phyloP scores from a whole-genome alignment of 2,329 filamentous ascomycete genomes.

The Trichoderma pleuroti region DNA sequence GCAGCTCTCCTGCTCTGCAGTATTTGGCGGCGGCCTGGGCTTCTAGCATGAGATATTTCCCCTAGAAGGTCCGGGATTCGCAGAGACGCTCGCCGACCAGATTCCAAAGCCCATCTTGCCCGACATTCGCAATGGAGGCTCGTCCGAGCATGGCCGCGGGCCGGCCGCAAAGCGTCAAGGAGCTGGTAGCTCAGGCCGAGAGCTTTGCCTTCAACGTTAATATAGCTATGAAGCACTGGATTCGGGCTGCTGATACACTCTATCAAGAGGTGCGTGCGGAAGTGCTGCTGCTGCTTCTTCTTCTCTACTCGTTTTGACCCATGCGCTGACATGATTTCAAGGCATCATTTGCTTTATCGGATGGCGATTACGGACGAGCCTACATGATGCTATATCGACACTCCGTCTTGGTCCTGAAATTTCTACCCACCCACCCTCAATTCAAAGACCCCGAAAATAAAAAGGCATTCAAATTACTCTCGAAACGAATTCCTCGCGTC shows the following conservation, averaged over 20 bases:
- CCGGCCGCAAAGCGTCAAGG: slow-evolving; percentile 65
- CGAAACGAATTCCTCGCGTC: slow-evolving; percentile 53
- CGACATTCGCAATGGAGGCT: slow-evolving; percentile 28
- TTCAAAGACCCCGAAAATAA: slow-evolving; percentile 63
- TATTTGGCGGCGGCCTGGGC: neutral
- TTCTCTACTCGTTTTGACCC: neutral
- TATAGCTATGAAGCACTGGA: slow-evolving; percentile 76
- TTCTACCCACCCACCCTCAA: slow-evolving; percentile 73
- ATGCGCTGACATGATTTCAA: slow-evolving; percentile 38
- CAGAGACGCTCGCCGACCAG: slow-evolving; percentile 11
- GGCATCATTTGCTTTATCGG: slow-evolving; percentile 79
- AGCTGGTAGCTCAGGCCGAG: slow-evolving; percentile 71
- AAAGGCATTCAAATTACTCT: slow-evolving; percentile 54
- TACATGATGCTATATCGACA: slow-evolving; percentile 91
- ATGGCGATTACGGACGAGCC: slow-evolving; percentile 82
- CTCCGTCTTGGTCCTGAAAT: slow-evolving; percentile 75
- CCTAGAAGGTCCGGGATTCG: slow-evolving; percentile 9
- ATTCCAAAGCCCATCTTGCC: neutral
- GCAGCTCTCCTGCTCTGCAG: neutral
- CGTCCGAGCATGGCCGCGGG: slow-evolving; percentile 34
- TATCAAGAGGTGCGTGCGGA: slow-evolving; percentile 64
- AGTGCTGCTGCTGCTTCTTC: neutral
- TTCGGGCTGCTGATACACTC: slow-evolving; percentile 74
- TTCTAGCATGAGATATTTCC: slow-evolving; percentile 17
- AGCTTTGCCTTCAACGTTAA: slow-evolving; percentile 77